phyloP scores from a whole-genome alignment of 2,329 filamentous ascomycete genomes.

The Celoporthe dispersa region DNA sequence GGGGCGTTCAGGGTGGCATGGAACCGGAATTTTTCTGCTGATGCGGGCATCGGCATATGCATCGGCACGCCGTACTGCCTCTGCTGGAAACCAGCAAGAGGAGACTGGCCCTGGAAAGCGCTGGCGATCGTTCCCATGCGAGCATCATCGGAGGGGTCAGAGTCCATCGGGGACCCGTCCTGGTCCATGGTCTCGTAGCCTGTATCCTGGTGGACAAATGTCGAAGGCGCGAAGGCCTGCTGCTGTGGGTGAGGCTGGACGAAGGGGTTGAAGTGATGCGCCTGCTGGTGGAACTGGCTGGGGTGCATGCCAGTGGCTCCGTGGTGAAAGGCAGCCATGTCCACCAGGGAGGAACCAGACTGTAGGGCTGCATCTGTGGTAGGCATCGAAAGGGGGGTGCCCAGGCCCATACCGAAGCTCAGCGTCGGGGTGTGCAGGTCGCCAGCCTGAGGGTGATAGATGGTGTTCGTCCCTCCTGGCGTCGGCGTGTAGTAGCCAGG shows the following conservation, averaged over 20 bases:
- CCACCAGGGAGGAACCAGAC: constrained; percentile 60
- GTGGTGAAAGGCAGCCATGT: constrained; percentile 69
- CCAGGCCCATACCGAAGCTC: constrained; percentile 74
- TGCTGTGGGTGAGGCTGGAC: constrained; percentile 61
- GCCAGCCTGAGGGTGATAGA: constrained; percentile 82
- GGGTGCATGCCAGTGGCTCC: constrained; percentile 45
- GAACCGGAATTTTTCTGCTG: constrained; percentile 80
- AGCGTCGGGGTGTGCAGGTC: constrained; percentile 85
- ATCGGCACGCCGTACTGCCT: constrained; percentile 51
- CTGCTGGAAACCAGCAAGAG: constrained; percentile 62
- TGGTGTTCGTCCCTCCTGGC: constrained; percentile 76
- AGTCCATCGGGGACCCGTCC: constrained; percentile 70
- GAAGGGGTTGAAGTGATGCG: constrained; percentile 75
- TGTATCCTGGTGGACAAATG: constrained; percentile 80
- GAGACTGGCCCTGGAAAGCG: constrained; percentile 64
- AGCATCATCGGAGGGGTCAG: constrained; percentile 51
- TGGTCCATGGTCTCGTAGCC: constrained; percentile 81
- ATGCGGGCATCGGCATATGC: constrained; percentile 52
- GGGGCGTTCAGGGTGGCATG: constrained; percentile 89
- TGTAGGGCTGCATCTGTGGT: constrained; percentile 69
- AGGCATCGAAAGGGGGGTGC: constrained; percentile 81
- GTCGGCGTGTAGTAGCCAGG: constrained; percentile 89
- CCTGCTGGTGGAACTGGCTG: constrained; percentile 61
- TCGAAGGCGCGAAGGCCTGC: constrained; percentile 72
- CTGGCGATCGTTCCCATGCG: constrained; percentile 62